Base-by-base conservation (phyloP, 768 basidiomycete genomes). In the Podaxis pistillaris region DNA sequence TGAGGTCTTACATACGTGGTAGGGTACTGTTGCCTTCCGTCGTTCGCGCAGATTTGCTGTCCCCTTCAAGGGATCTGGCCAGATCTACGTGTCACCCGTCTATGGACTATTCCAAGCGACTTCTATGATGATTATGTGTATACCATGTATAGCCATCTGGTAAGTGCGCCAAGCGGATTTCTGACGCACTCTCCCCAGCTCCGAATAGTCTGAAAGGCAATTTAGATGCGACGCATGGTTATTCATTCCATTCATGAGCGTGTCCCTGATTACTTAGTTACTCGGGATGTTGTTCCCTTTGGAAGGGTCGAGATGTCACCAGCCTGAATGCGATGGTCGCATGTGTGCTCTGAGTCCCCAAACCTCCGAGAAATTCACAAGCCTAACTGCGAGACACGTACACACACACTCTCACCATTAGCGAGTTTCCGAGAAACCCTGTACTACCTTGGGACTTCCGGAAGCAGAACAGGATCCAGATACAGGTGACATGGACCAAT, bases 21-120 rank as follows among this genome's bases (percentile, higher is more conserved):
- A 22, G 26, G 58, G 56, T 41, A 24, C 24, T n/a, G n/a, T 36
- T 8, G n/a, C 17, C 17, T 52, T 44, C 60, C 40, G 60, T 19
- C 19, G 54, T 36, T 12, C 52, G 19, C 51, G 60, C 60, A 61
- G 51, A 54, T 61, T 61, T 61, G 60, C 40, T 53, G 19, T 41
- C 60, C 28, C 60, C 60, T 53, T 54, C 15, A 9, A 60, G 47
- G 37, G 58, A 60, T 60, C 58, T 60, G 4, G 37, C 33, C 12
- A 60, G 58, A 60, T 60, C 58, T 51, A 37, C 36, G 12, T 38
- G 8, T 13, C 26, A 19, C 19, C 26, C 26, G 19, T 60, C 26
- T 22, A 24, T 55, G 9, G 12, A 12, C 50, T 60, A 30, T 60
- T 26, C 57, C 15, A 24, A 12, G 24, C 13, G 9, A 13, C 13